Evolutionary conservation across 768 basidiomycete genomes (phyloP).

Genomic region (Daedaleopsis nitida): DNA sequence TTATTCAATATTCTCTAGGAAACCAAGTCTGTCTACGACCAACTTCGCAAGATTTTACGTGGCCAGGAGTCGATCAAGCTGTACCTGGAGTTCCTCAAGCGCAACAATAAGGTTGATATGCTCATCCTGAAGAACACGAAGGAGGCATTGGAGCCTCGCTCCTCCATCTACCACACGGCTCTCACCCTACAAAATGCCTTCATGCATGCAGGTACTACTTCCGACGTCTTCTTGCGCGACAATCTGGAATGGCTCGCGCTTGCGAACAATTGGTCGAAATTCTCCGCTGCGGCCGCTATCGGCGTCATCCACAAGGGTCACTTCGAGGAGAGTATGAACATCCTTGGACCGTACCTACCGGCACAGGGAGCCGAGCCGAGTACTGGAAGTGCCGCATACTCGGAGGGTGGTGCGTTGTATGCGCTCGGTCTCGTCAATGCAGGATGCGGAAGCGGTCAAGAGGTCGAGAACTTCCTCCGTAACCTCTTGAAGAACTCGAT

Average conservation of each 20-base stretch:
- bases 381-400: slow-evolving; percentile 79
- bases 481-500: slow-evolving; percentile 75
- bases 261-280: slow-evolving; percentile 98
- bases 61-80: slow-evolving; percentile 92
- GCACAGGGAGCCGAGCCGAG: slow-evolving; percentile 73
- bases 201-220: slow-evolving; percentile 97
- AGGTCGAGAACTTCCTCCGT: slow-evolving; percentile 75
- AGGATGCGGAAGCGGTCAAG: slow-evolving; percentile 72
- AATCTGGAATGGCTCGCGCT: slow-evolving; percentile 96
- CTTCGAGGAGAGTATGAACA: slow-evolving; percentile 88
- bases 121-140: slow-evolving; percentile 92
- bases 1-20: slow-evolving; percentile 39
- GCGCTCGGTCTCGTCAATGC: slow-evolving; percentile 95
- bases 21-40: slow-evolving; percentile 66
- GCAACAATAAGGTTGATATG: slow-evolving; percentile 91
- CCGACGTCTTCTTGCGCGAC: slow-evolving; percentile 89
- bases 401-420: slow-evolving; percentile 95
- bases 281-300: slow-evolving; percentile 94
- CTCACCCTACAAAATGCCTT: slow-evolving; percentile 97
- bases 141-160: slow-evolving; percentile 89
- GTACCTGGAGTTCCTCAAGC: slow-evolving; percentile 93
- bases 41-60: slow-evolving; percentile 79
- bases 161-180: slow-evolving; percentile 96
- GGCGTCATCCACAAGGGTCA: slow-evolving; percentile 99
- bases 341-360: slow-evolving; percentile 94